Conservation (phyloP, 148 eudicot genomes). For the Rhododendron kiyosumense region DNA sequence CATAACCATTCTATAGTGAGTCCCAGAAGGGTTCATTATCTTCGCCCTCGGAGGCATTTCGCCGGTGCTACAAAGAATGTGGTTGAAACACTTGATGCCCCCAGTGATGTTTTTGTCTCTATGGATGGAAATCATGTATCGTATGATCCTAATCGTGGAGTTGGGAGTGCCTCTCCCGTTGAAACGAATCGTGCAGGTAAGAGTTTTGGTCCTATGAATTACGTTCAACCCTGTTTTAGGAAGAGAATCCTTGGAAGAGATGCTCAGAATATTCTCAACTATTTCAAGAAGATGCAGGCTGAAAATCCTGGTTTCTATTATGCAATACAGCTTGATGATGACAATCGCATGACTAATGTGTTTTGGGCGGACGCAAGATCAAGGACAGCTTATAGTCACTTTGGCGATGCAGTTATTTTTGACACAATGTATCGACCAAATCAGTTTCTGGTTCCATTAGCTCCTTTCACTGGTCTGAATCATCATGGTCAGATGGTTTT, state of each 20-base stretch:
- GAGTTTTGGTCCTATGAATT: conserved; percentile 15
- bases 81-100: conserved; percentile 21
- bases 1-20: conserved; percentile 38
- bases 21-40: conserved; percentile 36
- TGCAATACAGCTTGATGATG: conserved; percentile 27
- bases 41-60: conserved; percentile 42
- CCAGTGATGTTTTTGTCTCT: conserved; percentile 25
- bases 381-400: conserved; percentile 27
- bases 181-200: conserved; percentile 15
- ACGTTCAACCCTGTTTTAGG: conserved; percentile 10
- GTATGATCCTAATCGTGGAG: conserved; percentile 14
- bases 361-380: conserved; percentile 33
- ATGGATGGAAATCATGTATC: conserved; percentile 31
- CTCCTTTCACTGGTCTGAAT: conserved; percentile 29
- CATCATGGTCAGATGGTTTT: conserved; percentile 28
- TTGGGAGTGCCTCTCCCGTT: conserved; percentile 17
- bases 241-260: conserved; percentile 22
- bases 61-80: conserved; percentile 27
- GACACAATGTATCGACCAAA: conserved; percentile 33
- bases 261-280: conserved; percentile 25
- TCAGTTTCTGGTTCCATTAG: conserved; percentile 26
- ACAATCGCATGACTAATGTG: conserved; percentile 25
- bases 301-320: conserved; percentile 29
- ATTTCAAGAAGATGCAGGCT: conserved; percentile 31
- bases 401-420: conserved; percentile 27